phyloP scores from a whole-genome alignment of 2,329 filamentous ascomycete genomes.

The Paracamarosporium sp. region DNA sequence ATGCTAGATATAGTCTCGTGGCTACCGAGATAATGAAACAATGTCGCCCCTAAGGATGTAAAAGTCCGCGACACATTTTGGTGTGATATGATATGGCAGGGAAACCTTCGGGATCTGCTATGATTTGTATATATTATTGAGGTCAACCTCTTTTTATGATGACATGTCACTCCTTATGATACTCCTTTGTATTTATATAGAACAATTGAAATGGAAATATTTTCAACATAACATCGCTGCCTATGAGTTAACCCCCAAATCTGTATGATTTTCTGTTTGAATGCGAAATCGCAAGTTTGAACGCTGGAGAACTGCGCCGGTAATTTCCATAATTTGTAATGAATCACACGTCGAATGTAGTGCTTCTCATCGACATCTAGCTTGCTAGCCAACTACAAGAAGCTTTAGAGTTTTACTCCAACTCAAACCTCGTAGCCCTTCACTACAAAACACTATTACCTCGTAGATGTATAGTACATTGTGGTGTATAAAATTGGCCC shows the following conservation, averaged over 20 bases:
- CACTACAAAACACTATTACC: too few species aligned
- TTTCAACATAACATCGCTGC: background rate
- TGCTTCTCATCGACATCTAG: too few species aligned
- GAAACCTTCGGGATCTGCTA: background rate
- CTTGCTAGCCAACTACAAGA: too few species aligned
- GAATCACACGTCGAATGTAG: too few species aligned
- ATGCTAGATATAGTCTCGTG: constrained; percentile 19
- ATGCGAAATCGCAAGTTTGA: too few species aligned
- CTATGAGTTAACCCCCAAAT: background rate
- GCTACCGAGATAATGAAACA: background rate
- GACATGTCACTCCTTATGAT: constrained; percentile 4
- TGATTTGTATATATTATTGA: background rate
- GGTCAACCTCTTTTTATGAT: background rate
- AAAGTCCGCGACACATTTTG: background rate
- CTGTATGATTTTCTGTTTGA: background rate
- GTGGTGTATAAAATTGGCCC: too few species aligned
- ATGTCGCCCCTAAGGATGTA: background rate
- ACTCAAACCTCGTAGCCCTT: too few species aligned
- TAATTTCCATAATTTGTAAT: too few species aligned
- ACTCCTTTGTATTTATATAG: background rate
- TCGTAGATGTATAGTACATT: too few species aligned
- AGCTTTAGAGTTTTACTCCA: too few species aligned
- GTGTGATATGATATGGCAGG: background rate
- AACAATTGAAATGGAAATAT: background rate
- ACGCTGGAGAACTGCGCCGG: too few species aligned